These are phyloP conservation scores for Fragilaria radians DNA, from an alignment of 108 stramenopile species.

Conservation along the genomic window DNA sequence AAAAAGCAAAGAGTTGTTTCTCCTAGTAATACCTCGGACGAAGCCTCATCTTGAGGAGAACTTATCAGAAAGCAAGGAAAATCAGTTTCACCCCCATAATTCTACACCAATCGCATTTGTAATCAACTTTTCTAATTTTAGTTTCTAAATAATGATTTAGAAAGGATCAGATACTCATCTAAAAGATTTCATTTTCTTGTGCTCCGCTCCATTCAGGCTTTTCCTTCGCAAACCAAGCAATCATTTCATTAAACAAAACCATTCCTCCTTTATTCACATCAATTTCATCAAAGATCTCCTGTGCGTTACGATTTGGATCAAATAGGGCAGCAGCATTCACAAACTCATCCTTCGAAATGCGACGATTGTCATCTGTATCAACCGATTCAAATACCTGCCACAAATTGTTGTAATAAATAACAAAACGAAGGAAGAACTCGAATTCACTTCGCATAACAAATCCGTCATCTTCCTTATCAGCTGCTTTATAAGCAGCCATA, in stretches of 20 bases:
- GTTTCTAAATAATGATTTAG: too few relatives aligned
- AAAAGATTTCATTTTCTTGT: not conserved
- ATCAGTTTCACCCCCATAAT: too few relatives aligned
- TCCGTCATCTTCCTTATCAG: constrained; percentile 6
- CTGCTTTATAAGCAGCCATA: constrained; percentile 12
- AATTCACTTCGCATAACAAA: constrained; percentile 11
- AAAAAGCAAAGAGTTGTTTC: not conserved
- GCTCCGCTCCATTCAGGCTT: not conserved
- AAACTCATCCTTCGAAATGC: constrained; percentile 15
- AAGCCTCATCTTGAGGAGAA: too few relatives aligned
- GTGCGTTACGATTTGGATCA: not conserved
- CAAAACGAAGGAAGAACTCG: constrained; percentile 7
- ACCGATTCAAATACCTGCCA: constrained; percentile 10
- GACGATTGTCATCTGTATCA: constrained; percentile 14
- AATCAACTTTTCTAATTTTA: too few relatives aligned
- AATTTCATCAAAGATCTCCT: constrained; percentile 7
- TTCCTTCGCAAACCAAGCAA: not conserved
- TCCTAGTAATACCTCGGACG: not conserved
- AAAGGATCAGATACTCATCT: not conserved
- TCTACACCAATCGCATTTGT: too few relatives aligned
- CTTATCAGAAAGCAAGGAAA: too few relatives aligned
- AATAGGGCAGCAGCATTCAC: constrained; percentile 4
- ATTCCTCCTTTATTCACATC: not conserved
- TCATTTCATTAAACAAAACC: not conserved
- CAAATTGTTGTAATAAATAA: constrained; percentile 16